A percentile compares a stretch with the other conserved stretches of the same genome.
Evolutionary conservation across 768 basidiomycete genomes (phyloP).

Genomic region (Rossbeevera mucosa): DNA sequence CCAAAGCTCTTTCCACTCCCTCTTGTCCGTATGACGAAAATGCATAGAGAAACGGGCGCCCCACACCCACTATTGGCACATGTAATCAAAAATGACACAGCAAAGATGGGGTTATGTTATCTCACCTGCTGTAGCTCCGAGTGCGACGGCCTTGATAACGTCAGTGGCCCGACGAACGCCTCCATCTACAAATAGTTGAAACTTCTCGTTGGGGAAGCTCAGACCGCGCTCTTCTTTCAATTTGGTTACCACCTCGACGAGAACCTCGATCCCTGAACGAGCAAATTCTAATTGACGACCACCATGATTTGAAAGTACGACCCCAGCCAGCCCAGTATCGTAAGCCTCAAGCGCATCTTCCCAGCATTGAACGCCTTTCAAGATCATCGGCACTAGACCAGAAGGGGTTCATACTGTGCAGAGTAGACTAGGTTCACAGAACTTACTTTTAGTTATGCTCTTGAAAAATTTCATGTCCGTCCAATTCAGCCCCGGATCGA

Average conservation of each 20-base stretch:
- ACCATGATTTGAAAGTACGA: slow-evolving; percentile 86
- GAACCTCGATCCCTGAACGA: slow-evolving; percentile 85
- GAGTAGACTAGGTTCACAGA: slow-evolving; percentile 4
- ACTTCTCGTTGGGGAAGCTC: slow-evolving; percentile 69
- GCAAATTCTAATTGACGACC: slow-evolving; percentile 77
- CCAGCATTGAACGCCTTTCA: slow-evolving; percentile 90
- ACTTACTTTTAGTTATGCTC: slow-evolving; percentile 62
- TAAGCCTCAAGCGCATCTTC: slow-evolving; percentile 87
- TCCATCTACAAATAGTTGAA: slow-evolving; percentile 91
- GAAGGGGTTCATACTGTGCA: slow-evolving; percentile 1
- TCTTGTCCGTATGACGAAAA: slow-evolving; percentile 86
- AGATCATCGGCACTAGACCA: slow-evolving; percentile 72
- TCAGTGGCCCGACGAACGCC: slow-evolving; percentile 90
- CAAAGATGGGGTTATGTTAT: background rate
- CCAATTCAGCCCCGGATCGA: slow-evolving; percentile 90
- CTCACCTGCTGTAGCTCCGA: slow-evolving; percentile 82
- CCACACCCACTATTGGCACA: slow-evolving; percentile 58
- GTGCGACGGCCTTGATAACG: slow-evolving; percentile 80
- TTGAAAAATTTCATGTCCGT: slow-evolving; percentile 61
- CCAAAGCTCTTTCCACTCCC: slow-evolving; percentile 78
- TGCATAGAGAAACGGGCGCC: slow-evolving; percentile 84
- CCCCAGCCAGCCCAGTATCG: slow-evolving; percentile 65
- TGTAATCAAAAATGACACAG: slow-evolving; percentile 8
- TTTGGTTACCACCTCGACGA: slow-evolving; percentile 76
- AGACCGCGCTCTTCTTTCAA: slow-evolving; percentile 64